A percentile compares a stretch with the other conserved stretches of the same genome.
Conservation (phyloP, 768 basidiomycete genomes). For the Sarcodon sp. region DNA sequence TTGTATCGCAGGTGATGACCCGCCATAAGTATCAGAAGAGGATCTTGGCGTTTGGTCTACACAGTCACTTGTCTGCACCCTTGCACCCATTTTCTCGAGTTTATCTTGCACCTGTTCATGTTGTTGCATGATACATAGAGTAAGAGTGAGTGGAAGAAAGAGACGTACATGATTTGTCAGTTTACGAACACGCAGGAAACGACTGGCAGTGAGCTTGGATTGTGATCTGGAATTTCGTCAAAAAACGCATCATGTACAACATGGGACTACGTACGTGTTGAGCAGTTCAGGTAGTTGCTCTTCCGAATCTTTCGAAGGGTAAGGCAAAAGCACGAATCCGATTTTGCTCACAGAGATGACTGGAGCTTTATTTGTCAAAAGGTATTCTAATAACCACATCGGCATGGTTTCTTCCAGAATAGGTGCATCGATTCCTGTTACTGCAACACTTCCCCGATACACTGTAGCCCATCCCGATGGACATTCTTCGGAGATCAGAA, state of each 20-base stretch:
- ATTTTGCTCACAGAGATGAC: slow-evolving; percentile 53
- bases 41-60: slow-evolving; percentile 18
- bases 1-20: slow-evolving; percentile 10
- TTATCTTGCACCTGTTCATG: slow-evolving; percentile 68
- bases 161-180: slow-evolving; percentile 63
- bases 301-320: slow-evolving; percentile 40
- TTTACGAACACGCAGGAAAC: slow-evolving; percentile 77
- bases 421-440: slow-evolving; percentile 37
- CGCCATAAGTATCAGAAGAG: slow-evolving; percentile 21
- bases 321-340: slow-evolving; percentile 83
- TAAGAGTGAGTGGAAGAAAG: not conserved
- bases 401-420: slow-evolving; percentile 71
- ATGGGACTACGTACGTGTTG: slow-evolving; percentile 52
- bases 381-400: slow-evolving; percentile 79
- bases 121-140: slow-evolving; percentile 1
- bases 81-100: slow-evolving; percentile 39
- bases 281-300: slow-evolving; percentile 70
- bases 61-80: slow-evolving; percentile 16
- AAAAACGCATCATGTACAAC: not conserved
- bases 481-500: slow-evolving; percentile 78
- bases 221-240: slow-evolving; percentile 34
- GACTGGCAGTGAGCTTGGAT: slow-evolving; percentile 80
- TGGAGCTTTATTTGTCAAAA: slow-evolving; percentile 54
- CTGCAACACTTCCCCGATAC: slow-evolving; percentile 60
- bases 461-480: slow-evolving; percentile 61